Evolutionary conservation across 805 yeast genomes (phyloP).

Genomic region (Clavispora carvajalis): DNA sequence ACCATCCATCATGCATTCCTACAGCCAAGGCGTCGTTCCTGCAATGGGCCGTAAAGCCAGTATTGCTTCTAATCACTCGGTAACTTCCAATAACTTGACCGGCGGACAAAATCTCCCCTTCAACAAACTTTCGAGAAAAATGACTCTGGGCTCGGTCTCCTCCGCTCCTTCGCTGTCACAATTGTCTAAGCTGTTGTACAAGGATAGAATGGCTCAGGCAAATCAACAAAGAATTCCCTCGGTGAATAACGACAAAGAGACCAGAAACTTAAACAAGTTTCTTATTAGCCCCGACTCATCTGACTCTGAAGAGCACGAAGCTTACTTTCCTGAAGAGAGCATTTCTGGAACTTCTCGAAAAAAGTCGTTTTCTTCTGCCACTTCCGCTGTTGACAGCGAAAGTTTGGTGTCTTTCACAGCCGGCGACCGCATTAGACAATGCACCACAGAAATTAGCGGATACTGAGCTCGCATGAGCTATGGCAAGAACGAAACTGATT

Average conservation of each 20-base stretch:
- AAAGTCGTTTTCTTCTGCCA: slow-evolving; percentile 13
- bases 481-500: no score
- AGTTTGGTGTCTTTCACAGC: slow-evolving; percentile 34
- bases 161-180: slow-evolving; percentile 13
- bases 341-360: slow-evolving; percentile 6
- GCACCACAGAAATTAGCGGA: slow-evolving; percentile 34
- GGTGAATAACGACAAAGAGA: neutral
- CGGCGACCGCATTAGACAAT: slow-evolving; percentile 37
- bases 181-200: slow-evolving; percentile 20
- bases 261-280: slow-evolving; percentile 10
- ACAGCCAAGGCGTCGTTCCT: slow-evolving; percentile 29
- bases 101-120: slow-evolving; percentile 2
- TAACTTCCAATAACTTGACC: slow-evolving; percentile 1
- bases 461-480: slow-evolving; percentile 1
- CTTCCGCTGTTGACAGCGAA: slow-evolving; percentile 23
- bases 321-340: slow-evolving; percentile 2
- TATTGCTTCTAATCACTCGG: slow-evolving; percentile 13
- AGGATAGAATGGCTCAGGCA: slow-evolving; percentile 1
- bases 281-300: slow-evolving; percentile 24
- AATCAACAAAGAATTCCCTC: neutral
- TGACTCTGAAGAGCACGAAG: slow-evolving; percentile 18
- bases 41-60: slow-evolving; percentile 19
- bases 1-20: slow-evolving; percentile 46
- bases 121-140: slow-evolving; percentile 10
- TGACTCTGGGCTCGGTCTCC: slow-evolving; percentile 3